phyloP scores from a whole-genome alignment of 495 filamentous ascomycete species.

The Stereocaulon alpinum region DNA sequence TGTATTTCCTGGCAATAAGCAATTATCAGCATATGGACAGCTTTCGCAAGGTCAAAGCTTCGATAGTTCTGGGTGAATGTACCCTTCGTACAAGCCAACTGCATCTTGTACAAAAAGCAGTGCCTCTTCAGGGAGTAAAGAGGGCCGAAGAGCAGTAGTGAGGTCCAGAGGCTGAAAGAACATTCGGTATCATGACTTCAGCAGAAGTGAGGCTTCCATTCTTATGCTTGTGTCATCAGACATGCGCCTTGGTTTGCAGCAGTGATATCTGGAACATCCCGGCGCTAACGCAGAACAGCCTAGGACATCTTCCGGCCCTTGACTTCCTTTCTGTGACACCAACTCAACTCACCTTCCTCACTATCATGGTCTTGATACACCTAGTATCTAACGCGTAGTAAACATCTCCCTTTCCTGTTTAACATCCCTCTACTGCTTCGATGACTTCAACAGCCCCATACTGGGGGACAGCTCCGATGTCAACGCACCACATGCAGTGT shows the following conservation, averaged over 20 bases:
- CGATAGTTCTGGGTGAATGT: conserved; percentile 10
- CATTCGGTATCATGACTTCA: conserved; percentile 52
- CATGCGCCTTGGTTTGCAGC: neutral
- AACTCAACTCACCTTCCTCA: no score
- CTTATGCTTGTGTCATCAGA: neutral
- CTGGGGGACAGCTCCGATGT: conserved; percentile 3
- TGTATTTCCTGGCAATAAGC: conserved; percentile 62
- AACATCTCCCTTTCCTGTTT: neutral
- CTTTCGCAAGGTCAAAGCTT: neutral
- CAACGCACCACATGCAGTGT: conserved; percentile 11
- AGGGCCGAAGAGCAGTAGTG: conserved; percentile 87
- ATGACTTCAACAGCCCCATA: conserved; percentile 5
- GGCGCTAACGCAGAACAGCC: neutral
- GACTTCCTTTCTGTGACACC: neutral
- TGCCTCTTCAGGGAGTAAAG: conserved; percentile 78
- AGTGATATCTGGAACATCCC: conserved; percentile 1
- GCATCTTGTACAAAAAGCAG: conserved; percentile 93
- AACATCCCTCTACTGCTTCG: neutral
- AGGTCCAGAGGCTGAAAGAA: conserved; percentile 90
- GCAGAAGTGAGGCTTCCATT: conserved; percentile 5
- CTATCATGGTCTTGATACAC: neutral
- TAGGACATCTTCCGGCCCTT: neutral
- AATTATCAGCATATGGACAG: conserved; percentile 8
- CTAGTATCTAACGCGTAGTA: neutral
- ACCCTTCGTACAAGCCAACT: conserved; percentile 97